These are phyloP conservation scores for Saccharomycopsis lassenensis DNA, from an alignment of 805 yeast genomes.

Conservation along the genomic window DNA sequence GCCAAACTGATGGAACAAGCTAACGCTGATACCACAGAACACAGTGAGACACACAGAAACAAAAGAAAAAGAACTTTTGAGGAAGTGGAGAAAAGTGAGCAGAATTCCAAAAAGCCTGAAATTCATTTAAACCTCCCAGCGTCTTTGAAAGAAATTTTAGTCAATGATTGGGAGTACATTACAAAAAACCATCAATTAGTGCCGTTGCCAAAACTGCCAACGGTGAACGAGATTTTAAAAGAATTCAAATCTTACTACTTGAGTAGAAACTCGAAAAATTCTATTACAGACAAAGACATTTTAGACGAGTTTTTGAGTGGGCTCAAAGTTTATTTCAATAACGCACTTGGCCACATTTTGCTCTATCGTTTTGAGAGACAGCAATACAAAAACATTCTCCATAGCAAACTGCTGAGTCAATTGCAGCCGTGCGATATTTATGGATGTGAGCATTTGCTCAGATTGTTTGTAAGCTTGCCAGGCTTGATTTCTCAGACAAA, in stretches of 20 bases:
- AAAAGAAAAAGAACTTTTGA: slow-evolving; percentile 23
- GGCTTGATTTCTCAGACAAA: slow-evolving; percentile 68
- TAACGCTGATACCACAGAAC: background rate
- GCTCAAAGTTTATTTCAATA: slow-evolving; percentile 60
- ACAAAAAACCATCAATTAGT: slow-evolving; percentile 72
- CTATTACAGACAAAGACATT: slow-evolving; percentile 35
- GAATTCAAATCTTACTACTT: slow-evolving; percentile 33
- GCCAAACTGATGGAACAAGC: too few species aligned
- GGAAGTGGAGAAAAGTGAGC: slow-evolving; percentile 24
- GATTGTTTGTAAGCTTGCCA: slow-evolving; percentile 72
- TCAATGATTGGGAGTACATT: slow-evolving; percentile 88
- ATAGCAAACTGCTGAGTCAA: slow-evolving; percentile 23
- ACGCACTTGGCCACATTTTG: slow-evolving; percentile 54
- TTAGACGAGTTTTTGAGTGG: slow-evolving; percentile 64
- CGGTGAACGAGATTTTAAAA: slow-evolving; percentile 42
- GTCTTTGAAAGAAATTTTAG: slow-evolving; percentile 55
- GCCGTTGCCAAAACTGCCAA: slow-evolving; percentile 46
- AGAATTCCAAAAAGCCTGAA: slow-evolving; percentile 25
- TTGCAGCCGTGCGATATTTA: slow-evolving; percentile 40
- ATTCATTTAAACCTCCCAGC: slow-evolving; percentile 52
- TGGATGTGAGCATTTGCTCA: slow-evolving; percentile 72
- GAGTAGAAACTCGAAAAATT: slow-evolving; percentile 22
- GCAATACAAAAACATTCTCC: slow-evolving; percentile 48
- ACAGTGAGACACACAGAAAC: slow-evolving; percentile 2
- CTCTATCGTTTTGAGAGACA: slow-evolving; percentile 70